These are phyloP conservation scores for Miscanthus lutarioriparius DNA, from an alignment of 176 grass and related monocot genomes.

Conservation along the genomic window DNA sequence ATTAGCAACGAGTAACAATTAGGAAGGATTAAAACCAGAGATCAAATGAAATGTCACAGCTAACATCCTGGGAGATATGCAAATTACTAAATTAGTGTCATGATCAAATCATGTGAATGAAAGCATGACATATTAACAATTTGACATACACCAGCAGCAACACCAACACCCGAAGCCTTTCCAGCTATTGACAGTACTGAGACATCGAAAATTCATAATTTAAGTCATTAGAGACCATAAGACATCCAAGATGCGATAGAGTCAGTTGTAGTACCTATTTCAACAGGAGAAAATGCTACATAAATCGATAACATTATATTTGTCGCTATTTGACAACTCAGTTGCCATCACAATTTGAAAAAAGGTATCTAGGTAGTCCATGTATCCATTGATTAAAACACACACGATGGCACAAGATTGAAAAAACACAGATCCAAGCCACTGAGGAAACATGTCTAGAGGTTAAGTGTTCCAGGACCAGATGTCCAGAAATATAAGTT, in stretches of 20 bases:
- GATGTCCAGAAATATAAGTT: slow-evolving; percentile 4
- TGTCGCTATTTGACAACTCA: neutral
- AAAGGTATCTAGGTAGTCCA: neutral
- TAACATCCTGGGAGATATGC: neutral
- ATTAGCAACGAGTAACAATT: neutral
- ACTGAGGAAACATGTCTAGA: neutral
- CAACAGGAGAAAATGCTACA: neutral
- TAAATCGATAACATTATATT: neutral
- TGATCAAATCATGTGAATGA: neutral
- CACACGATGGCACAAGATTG: too few relatives aligned
- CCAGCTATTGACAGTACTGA: neutral
- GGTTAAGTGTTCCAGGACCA: slow-evolving; percentile 1
- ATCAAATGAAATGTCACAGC: neutral
- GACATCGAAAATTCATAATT: neutral
- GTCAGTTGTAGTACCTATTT: too few relatives aligned
- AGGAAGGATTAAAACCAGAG: slow-evolving; percentile 1
- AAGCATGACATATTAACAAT: neutral
- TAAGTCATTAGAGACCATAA: neutral
- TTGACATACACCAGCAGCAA: neutral
- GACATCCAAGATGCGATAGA: neutral
- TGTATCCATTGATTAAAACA: neutral
- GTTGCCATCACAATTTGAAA: neutral
- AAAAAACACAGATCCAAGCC: neutral
- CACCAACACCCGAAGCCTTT: neutral
- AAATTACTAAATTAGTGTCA: slow-evolving; percentile 6